phyloP scores from a whole-genome alignment of 495 filamentous ascomycete species.

The Viridothelium virens region DNA sequence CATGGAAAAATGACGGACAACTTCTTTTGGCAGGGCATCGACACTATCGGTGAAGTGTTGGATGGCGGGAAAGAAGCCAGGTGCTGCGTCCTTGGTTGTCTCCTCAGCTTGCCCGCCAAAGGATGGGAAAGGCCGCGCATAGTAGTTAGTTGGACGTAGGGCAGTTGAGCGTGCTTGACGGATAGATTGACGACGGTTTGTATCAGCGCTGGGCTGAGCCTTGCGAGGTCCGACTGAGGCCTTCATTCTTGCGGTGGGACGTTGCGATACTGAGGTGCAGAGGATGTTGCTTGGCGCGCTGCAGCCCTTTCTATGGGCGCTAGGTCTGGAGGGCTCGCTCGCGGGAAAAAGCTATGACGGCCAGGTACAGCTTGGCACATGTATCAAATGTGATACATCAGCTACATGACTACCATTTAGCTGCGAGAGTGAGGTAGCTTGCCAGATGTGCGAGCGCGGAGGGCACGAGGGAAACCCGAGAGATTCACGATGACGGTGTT shows the following conservation, averaged over 20 bases:
- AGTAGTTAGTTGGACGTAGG: slow-evolving; percentile 51
- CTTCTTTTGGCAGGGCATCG: slow-evolving; percentile 85
- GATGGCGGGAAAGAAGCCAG: slow-evolving; percentile 82
- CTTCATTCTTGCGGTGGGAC: background rate
- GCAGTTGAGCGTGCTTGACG: slow-evolving; percentile 46
- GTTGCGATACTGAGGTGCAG: background rate
- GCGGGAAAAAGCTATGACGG: background rate
- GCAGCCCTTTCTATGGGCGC: background rate
- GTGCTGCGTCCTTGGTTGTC: slow-evolving; percentile 34
- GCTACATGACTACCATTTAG: background rate
- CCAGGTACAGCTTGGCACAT: background rate
- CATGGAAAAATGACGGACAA: slow-evolving; percentile 86
- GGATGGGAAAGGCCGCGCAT: slow-evolving; percentile 44
- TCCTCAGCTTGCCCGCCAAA: slow-evolving; percentile 35
- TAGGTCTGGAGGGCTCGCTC: background rate
- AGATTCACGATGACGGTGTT: background rate
- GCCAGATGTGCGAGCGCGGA: background rate
- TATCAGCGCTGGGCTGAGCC: background rate
- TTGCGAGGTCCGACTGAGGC: background rate
- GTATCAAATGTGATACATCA: background rate
- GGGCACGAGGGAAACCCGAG: background rate
- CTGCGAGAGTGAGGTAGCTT: background rate
- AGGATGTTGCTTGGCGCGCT: background rate
- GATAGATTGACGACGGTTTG: slow-evolving; percentile 2
- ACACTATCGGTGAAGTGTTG: slow-evolving; percentile 92